Percentiles rank a stretch among this genome's conserved stretches.
Evolutionary conservation across 257 asterid genomes (phyloP).

Genomic region (Solanum appendiculatum): DNA sequence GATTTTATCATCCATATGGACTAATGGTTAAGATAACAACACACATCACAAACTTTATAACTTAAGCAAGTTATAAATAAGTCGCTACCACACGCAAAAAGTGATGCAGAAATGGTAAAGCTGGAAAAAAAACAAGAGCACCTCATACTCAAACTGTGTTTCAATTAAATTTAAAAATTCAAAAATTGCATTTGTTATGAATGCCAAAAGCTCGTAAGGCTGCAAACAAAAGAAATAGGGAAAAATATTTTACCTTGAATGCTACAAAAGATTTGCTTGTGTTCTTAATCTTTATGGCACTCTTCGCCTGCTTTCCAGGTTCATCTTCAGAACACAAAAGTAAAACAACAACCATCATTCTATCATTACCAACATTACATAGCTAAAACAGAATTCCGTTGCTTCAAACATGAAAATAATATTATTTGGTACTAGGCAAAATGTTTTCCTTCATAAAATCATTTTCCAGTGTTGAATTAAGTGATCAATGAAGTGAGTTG

Average conservation of each 20-base stretch:
- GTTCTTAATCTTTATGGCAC: constrained; percentile 15
- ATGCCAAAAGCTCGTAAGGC: not conserved
- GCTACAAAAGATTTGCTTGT: constrained; percentile 9
- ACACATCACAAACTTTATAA: not conserved
- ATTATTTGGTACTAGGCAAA: not conserved
- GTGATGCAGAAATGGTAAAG: not conserved
- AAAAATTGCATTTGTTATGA: not conserved
- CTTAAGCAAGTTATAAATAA: not conserved
- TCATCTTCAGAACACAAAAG: constrained; percentile 10
- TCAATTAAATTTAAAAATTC: not conserved
- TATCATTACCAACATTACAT: not conserved
- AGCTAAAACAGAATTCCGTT: not conserved
- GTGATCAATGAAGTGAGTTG: not conserved
- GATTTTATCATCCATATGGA: not conserved
- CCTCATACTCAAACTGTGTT: not conserved
- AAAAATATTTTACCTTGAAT: constrained; percentile 1
- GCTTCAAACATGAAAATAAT: not conserved
- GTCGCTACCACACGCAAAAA: not conserved
- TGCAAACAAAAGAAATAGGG: not conserved
- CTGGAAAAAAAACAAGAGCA: not conserved
- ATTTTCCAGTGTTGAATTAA: not conserved
- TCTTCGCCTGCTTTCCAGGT: constrained; percentile 16
- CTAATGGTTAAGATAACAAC: not conserved
- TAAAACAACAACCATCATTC: not conserved
- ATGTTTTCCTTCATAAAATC: not conserved